Base-by-base conservation (phyloP, 148 eudicot genomes). In the Nepenthes mirabilis region DNA sequence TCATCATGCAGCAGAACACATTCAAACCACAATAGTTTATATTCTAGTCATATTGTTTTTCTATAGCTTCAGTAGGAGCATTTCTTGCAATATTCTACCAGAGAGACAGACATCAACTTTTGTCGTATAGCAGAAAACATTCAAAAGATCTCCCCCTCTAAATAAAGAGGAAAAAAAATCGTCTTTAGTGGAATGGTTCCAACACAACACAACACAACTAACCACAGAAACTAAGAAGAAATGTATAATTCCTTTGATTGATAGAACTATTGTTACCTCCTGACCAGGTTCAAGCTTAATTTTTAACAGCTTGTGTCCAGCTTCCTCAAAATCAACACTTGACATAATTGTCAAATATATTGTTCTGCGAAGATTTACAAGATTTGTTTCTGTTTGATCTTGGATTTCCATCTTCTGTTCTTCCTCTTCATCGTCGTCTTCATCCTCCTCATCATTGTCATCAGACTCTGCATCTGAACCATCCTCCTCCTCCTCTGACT, bases 261-360 rank as follows among this genome's bases (percentile, higher is more conserved):
- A 7, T 11, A 48, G 47, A 56, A 48, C 45, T 36, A 36, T 33
- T 61, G 66, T 23, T 69, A 91, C 98, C 96, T 93, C 98, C 64
- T 93, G 98, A 23, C 98, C 98, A 66, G 98, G 91, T 78, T 93
- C 98, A 48, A 93, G 80, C 69, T 88, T 93, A 61, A 93, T 93
- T 68, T 93, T 93, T 56, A 93, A 65, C 47, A 93, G 71, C 72
- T 93, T 93, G 72, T 88, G 98, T 8, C 98, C 98, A 65, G 98
- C 98, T 79, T 93, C 98, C 60, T 93, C 98, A 71, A 93, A 93
- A 70, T 88, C 96, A 63, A 93, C 98, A 74, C 98, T 88, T 37
- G 98, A 93, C 98, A 93, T 93, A 47, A 93, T 93, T 37, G 98
- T 93, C 33, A 88, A 65, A 71, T 93, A 93, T 37, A 93, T 93